Conservation (phyloP, 208 protist species). For the Trypanosoma congolense region DNA sequence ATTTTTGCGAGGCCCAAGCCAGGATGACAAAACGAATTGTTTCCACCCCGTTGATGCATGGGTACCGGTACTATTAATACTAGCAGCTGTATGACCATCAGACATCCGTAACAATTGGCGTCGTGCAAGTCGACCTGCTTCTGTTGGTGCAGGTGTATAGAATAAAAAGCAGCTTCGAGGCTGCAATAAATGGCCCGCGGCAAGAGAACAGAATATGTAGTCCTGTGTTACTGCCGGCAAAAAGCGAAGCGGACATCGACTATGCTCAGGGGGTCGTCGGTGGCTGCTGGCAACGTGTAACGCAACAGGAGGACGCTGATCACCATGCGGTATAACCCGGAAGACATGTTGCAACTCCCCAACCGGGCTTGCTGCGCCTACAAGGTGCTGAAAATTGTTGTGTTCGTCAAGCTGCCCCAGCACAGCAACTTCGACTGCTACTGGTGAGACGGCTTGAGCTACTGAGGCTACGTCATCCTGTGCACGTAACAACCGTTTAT, state of each 20-base stretch:
- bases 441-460: not conserved
- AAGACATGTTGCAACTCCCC: not conserved
- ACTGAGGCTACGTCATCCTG: not conserved
- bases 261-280: not conserved
- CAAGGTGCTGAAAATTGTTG: not conserved
- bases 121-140: slow-evolving; percentile 27
- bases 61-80: not conserved
- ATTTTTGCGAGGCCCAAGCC: slow-evolving; percentile 16
- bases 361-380: not conserved
- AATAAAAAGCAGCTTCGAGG: slow-evolving; percentile 65
- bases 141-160: slow-evolving; percentile 31
- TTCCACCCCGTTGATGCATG: slow-evolving; percentile 1
- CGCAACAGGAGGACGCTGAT: slow-evolving; percentile 13
- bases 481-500: slow-evolving; percentile 6
- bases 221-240: slow-evolving; percentile 29
- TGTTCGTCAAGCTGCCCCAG: not conserved
- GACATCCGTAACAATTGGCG: slow-evolving; percentile 14
- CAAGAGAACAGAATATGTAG: slow-evolving; percentile 42
- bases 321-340: slow-evolving; percentile 20
- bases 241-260: slow-evolving; percentile 21
- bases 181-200: slow-evolving; percentile 33
- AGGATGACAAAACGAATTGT: slow-evolving; percentile 8
- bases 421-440: not conserved
- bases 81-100: slow-evolving; percentile 1
- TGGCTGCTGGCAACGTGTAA: slow-evolving; percentile 2